Percentiles rank a stretch among this genome's conserved stretches.
Evolutionary conservation across 768 basidiomycete species (phyloP).

Genomic region (Boletus insuetus): DNA sequence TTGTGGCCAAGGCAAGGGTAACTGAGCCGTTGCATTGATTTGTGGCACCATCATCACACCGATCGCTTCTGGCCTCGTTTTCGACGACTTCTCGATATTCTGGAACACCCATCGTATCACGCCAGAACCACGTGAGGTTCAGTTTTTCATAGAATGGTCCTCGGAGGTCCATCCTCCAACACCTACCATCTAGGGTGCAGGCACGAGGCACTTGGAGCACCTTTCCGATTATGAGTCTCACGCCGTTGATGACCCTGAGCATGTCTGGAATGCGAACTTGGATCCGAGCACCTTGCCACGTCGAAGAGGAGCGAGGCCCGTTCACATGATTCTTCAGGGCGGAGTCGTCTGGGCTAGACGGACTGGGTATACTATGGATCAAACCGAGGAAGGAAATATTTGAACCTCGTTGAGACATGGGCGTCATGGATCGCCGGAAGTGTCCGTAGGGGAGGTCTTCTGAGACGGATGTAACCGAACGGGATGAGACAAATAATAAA

Average conservation of each 20-base stretch:
- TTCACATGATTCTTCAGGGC: neutral
- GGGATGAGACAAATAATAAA: slow-evolving; percentile 22
- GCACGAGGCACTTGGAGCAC: slow-evolving; percentile 28
- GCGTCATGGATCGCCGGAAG: slow-evolving; percentile 17
- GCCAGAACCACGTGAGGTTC: slow-evolving; percentile 12
- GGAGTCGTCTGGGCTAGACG: neutral
- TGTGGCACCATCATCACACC: neutral
- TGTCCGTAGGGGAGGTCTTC: slow-evolving; percentile 21
- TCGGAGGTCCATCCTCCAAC: slow-evolving; percentile 24
- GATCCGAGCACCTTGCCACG: neutral
- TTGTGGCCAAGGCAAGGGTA: neutral
- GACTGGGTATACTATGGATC: neutral
- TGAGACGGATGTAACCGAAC: slow-evolving; percentile 25
- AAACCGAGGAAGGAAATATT: neutral
- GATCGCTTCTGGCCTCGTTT: slow-evolving; percentile 2
- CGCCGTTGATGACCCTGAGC: slow-evolving; percentile 27
- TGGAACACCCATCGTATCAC: slow-evolving; percentile 12
- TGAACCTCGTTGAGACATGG: slow-evolving; percentile 4
- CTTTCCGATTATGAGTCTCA: slow-evolving; percentile 24
- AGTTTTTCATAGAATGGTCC: slow-evolving; percentile 24
- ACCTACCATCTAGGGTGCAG: slow-evolving; percentile 17
- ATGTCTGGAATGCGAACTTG: neutral
- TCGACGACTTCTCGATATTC: slow-evolving; percentile 11
- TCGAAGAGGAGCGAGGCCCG: neutral
- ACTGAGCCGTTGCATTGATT: neutral